phyloP scores from a whole-genome alignment of 2,329 filamentous ascomycete genomes.

The Rutstroemia sp. region DNA sequence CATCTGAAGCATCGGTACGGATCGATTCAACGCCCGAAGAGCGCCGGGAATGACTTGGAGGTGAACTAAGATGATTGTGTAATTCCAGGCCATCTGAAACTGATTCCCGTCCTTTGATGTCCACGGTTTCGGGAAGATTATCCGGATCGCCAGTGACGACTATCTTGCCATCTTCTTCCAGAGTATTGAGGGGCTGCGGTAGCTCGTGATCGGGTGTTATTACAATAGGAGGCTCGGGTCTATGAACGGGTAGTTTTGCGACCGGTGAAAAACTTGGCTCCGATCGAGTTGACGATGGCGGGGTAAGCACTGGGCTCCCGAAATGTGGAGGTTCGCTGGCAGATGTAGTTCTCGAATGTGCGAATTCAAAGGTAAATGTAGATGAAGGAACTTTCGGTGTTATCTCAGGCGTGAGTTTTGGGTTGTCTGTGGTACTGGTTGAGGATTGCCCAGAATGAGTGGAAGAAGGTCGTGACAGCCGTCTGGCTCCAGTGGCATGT shows the following conservation, averaged over 20 bases:
- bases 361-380: no score
- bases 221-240: neutral
- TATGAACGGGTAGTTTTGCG: neutral
- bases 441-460: no score
- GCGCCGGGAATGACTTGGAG: neutral
- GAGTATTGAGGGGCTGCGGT: neutral
- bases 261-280: neutral
- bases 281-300: neutral
- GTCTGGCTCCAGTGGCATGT: no score
- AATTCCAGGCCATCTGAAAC: neutral
- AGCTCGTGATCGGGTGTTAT: neutral
- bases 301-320: no score
- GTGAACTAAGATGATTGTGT: neutral
- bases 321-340: no score
- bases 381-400: no score
- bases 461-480: no score
- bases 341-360: no score
- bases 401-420: no score
- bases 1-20: neutral
- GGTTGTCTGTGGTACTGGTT: no score
- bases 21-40: neutral
- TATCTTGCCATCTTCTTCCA: neutral
- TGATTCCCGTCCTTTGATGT: neutral
- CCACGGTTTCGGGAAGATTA: neutral
- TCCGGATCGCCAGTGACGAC: neutral